Conservation (phyloP, 1,284 basidiomycete genomes). For the Ganoderma sinense region DNA sequence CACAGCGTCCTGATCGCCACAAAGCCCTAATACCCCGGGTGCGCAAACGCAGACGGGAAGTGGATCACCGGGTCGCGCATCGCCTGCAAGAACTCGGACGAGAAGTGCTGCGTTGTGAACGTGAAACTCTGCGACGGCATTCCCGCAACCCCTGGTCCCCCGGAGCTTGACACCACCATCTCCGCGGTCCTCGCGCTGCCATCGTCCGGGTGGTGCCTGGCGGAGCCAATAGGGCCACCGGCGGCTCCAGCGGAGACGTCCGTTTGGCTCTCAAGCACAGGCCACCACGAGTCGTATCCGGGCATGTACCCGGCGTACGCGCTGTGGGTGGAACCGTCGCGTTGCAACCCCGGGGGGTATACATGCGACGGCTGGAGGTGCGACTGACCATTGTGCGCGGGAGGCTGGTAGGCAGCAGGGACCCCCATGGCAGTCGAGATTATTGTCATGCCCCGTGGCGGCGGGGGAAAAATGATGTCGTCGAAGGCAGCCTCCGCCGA, state of each 20-base stretch:
- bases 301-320: slow-evolving; percentile 17
- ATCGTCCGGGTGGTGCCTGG: not conserved
- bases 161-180: not conserved
- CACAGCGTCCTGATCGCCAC: not conserved
- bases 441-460: not conserved
- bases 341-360: not conserved
- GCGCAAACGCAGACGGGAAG: slow-evolving; percentile 29
- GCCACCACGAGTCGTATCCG: slow-evolving; percentile 31
- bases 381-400: not conserved
- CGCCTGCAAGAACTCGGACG: slow-evolving; percentile 33
- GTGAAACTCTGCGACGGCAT: slow-evolving; percentile 33
- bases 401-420: not conserved
- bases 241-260: not conserved
- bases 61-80: slow-evolving; percentile 33
- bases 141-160: not conserved
- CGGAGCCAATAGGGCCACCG: not conserved
- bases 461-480: slow-evolving; percentile 7
- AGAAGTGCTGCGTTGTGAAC: slow-evolving; percentile 29
- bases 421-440: not conserved
- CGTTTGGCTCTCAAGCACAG: slow-evolving; percentile 14
- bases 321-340: not conserved
- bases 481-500: slow-evolving; percentile 22
- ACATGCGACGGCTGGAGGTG: not conserved
- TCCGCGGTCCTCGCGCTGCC: not conserved
- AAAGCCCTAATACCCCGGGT: not conserved